A percentile compares a stretch with the other conserved stretches of the same genome.
Evolutionary conservation across 2,329 filamentous ascomycete species (phyloP).

Genomic region (Plenodomus biglobosus): DNA sequence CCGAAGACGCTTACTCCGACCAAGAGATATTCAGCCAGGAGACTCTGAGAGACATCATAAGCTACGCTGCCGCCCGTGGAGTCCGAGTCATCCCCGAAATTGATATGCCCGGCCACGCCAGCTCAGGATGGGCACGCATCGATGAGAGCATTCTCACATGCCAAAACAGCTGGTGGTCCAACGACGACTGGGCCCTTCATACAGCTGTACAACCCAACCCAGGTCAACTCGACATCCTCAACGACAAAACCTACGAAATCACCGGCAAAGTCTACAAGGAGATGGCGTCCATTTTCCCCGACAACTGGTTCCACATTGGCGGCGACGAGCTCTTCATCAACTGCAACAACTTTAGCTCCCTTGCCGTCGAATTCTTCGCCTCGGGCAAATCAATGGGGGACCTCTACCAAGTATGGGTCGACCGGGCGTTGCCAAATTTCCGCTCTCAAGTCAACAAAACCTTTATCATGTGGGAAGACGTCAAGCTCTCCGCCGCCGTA

Average conservation of each 20-base stretch:
- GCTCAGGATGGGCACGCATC: slow-evolving; percentile 59
- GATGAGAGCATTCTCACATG: slow-evolving; percentile 60
- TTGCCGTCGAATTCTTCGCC: slow-evolving; percentile 54
- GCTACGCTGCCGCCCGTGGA: slow-evolving; percentile 56
- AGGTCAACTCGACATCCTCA: slow-evolving; percentile 59
- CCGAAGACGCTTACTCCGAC: slow-evolving; percentile 56
- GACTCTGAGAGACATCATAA: slow-evolving; percentile 50
- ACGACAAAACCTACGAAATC: slow-evolving; percentile 58
- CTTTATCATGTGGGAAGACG: slow-evolving; percentile 61
- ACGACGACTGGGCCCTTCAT: slow-evolving; percentile 57
- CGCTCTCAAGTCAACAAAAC: slow-evolving; percentile 50
- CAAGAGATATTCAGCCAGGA: slow-evolving; percentile 51
- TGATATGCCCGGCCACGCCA: slow-evolving; percentile 63
- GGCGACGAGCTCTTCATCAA: slow-evolving; percentile 58
- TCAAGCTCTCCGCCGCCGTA: slow-evolving; percentile 46
- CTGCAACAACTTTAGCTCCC: slow-evolving; percentile 60
- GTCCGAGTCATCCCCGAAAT: slow-evolving; percentile 64
- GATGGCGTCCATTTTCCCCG: slow-evolving; percentile 53
- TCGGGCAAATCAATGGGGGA: slow-evolving; percentile 55
- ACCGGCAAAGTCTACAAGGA: slow-evolving; percentile 58
- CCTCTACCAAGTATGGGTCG: slow-evolving; percentile 58
- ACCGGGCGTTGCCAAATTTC: slow-evolving; percentile 56
- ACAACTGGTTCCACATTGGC: slow-evolving; percentile 59
- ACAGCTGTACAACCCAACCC: slow-evolving; percentile 61
- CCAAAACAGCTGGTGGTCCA: slow-evolving; percentile 62